Conservation (phyloP, 75 land plant genomes). For the Cupressus sempervirens region DNA sequence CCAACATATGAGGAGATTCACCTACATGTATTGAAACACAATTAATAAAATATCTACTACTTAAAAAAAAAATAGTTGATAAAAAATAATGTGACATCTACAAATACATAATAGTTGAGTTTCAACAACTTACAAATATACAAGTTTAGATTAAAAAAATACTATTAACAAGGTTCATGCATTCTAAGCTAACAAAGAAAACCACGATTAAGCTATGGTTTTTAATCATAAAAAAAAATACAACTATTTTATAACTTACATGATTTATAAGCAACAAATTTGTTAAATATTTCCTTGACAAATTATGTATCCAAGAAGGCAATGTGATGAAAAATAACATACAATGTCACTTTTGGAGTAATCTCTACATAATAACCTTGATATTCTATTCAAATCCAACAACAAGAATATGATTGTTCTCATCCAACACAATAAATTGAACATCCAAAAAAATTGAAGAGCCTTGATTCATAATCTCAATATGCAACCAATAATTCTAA, state of each 20-base stretch:
- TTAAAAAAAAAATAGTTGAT: not conserved
- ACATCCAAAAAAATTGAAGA: slow-evolving; percentile 54
- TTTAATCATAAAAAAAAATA: not conserved
- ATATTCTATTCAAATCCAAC: slow-evolving; percentile 81
- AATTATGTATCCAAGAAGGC: slow-evolving; percentile 68
- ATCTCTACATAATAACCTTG: slow-evolving; percentile 46
- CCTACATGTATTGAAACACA: no score
- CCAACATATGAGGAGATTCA: no score
- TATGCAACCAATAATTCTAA: slow-evolving; percentile 85
- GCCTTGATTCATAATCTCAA: slow-evolving; percentile 70
- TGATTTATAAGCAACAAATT: slow-evolving; percentile 60
- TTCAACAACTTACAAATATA: not conserved
- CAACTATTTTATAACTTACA: slow-evolving; percentile 34
- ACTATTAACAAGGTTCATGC: not conserved
- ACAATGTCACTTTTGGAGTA: slow-evolving; percentile 52
- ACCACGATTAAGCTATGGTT: not conserved
- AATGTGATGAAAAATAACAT: slow-evolving; percentile 88
- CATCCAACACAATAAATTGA: slow-evolving; percentile 78
- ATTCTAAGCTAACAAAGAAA: not conserved
- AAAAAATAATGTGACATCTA: not conserved
- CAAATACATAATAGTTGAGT: not conserved
- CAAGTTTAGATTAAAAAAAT: not conserved
- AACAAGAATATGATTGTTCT: slow-evolving; percentile 81
- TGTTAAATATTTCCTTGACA: slow-evolving; percentile 50
- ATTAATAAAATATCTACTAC: no score